Evolutionary conservation across 192 early-diverging fungal genomes (phyloP).

Genomic region (Oehlia diaphana): DNA sequence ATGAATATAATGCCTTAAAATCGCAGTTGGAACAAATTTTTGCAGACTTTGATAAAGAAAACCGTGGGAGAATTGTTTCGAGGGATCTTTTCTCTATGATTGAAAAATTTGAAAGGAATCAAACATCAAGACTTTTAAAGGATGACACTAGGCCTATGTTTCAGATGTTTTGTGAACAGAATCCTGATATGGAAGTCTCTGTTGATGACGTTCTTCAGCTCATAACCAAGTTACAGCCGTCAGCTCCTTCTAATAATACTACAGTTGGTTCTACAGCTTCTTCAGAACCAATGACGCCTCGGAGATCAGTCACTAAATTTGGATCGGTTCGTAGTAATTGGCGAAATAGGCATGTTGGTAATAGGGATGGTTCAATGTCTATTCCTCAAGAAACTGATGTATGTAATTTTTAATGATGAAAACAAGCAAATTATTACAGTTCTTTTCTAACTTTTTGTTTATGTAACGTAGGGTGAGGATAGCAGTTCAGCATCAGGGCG

Average conservation of each 20-base stretch:
- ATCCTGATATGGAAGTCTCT: conserved; percentile 47
- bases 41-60: conserved; percentile 26
- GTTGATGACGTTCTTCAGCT: conserved; percentile 45
- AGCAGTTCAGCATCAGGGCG: not conserved
- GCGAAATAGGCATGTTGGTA: conserved; percentile 15
- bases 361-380: not conserved
- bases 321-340: conserved; percentile 17
- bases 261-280: conserved; percentile 30
- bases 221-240: conserved; percentile 32
- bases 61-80: conserved; percentile 38
- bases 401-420: not conserved
- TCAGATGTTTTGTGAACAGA: conserved; percentile 32
- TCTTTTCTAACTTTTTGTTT: not conserved
- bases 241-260: conserved; percentile 24
- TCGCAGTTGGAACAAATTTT: conserved; percentile 9
- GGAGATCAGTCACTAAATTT: conserved; percentile 23
- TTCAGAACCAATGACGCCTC: conserved; percentile 16
- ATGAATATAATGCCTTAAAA: conserved; percentile 4
- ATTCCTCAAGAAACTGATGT: conserved; percentile 6
- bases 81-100: conserved; percentile 37
- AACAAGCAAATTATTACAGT: not conserved
- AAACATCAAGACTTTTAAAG: conserved; percentile 33
- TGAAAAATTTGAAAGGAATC: conserved; percentile 36
- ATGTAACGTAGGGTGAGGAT: not conserved
- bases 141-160: conserved; percentile 37